Percentiles rank a stretch among this genome's conserved stretches.
Conservation (phyloP, 345 rosid genomes). For the Eucalyptus curtisii region DNA sequence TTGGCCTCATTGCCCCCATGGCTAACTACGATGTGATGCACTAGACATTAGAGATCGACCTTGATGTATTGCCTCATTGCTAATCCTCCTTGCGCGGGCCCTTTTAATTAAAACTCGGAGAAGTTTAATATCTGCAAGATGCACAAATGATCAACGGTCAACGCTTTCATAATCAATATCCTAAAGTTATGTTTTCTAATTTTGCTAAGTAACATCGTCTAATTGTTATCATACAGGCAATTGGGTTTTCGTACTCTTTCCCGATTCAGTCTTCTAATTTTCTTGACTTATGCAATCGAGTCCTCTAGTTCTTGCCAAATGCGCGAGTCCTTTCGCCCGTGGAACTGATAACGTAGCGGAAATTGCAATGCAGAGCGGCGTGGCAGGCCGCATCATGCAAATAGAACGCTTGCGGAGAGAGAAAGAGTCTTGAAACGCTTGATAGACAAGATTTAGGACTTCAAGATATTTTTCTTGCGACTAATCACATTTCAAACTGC, state of each 20-base stretch:
- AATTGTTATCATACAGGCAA: neutral
- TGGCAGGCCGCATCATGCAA: neutral
- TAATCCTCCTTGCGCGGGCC: neutral
- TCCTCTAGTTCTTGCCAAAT: neutral
- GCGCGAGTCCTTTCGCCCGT: neutral
- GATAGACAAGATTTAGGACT: neutral
- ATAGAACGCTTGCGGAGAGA: neutral
- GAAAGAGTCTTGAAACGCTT: neutral
- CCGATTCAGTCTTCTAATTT: neutral
- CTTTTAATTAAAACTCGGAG: neutral
- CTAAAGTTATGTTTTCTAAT: neutral
- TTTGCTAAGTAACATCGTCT: neutral
- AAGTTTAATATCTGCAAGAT: neutral
- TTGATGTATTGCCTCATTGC: neutral
- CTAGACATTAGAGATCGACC: neutral
- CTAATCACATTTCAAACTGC: neutral
- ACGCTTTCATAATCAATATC: neutral
- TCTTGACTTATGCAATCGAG: neutral
- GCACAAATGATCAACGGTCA: neutral
- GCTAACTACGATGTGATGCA: neutral
- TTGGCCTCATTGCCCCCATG: fast-evolving
- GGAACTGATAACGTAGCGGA: neutral
- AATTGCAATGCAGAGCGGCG: neutral
- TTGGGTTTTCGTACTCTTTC: neutral
- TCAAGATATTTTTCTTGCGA: neutral